Percentiles rank a stretch among this genome's conserved stretches.
Evolutionary conservation across 2,329 filamentous ascomycete genomes (phyloP).

Genomic region (Albifimbria verrucaria): DNA sequence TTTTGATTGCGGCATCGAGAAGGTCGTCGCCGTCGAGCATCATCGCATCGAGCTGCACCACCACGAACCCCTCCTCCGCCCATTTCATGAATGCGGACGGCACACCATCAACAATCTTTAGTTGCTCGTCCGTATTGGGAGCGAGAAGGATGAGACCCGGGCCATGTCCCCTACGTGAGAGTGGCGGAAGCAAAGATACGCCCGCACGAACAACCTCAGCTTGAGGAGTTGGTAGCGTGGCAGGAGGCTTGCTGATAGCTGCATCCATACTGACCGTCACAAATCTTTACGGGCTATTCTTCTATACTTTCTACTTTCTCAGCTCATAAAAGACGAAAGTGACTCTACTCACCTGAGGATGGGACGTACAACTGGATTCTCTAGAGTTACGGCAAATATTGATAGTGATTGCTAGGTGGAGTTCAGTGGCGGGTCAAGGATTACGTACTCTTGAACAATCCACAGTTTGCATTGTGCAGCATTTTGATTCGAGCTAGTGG

Average conservation of each 20-base stretch:
- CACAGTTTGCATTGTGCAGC: no score
- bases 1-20: constrained; percentile 17
- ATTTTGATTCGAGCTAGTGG: no score
- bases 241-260: constrained; percentile 21
- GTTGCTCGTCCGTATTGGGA: constrained; percentile 11
- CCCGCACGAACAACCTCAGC: constrained; percentile 11
- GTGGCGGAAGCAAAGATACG: constrained; percentile 25
- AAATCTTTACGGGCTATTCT: no score
- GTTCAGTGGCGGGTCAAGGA: no score
- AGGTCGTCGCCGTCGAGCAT: constrained; percentile 10
- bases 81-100: constrained; percentile 62
- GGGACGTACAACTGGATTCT: no score
- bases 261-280: no score
- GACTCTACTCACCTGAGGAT: no score
- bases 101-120: constrained; percentile 25
- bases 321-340: no score
- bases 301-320: no score
- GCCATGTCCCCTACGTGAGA: constrained; percentile 32
- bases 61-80: constrained; percentile 67
- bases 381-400: no score
- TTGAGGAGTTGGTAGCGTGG: constrained; percentile 18
- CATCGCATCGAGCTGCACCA: constrained; percentile 49
- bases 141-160: constrained; percentile 32
- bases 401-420: no score
- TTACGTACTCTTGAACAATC: no score